Conservation (phyloP, 345 rosid genomes). For the Raphanus raphanistrum region DNA sequence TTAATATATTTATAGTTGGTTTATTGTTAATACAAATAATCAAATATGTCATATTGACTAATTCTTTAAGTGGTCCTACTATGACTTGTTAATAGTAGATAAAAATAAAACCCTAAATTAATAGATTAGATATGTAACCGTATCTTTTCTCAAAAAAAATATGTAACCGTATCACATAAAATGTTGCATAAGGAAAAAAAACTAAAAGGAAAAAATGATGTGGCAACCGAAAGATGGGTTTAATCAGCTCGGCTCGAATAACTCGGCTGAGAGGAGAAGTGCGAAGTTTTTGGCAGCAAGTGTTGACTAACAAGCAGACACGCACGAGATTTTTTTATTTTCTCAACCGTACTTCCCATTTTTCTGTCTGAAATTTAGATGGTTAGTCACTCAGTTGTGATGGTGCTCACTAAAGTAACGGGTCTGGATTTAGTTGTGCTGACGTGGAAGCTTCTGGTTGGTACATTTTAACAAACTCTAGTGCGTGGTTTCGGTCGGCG, state of each 20-base stretch:
- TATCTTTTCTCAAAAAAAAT: too few relatives aligned
- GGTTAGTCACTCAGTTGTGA: slow-evolving; percentile 4
- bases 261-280: slow-evolving; percentile 19
- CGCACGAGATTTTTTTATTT: slow-evolving; percentile 1
- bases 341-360: neutral
- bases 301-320: slow-evolving; percentile 18
- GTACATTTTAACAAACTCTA: neutral
- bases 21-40: too few relatives aligned
- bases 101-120: too few relatives aligned
- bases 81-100: too few relatives aligned
- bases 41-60: too few relatives aligned
- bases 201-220: neutral
- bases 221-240: neutral
- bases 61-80: too few relatives aligned
- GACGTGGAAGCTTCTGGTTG: slow-evolving; percentile 24
- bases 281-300: neutral
- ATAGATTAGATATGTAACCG: too few relatives aligned
- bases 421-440: neutral
- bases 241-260: slow-evolving; percentile 1
- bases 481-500: neutral
- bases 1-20: too few relatives aligned
- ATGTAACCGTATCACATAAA: neutral
- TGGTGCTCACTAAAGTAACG: too few relatives aligned
- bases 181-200: neutral
- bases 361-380: neutral